Percentiles rank a stretch among this genome's conserved stretches.
Evolutionary conservation across 2,329 filamentous ascomycete species (phyloP).

Genomic region (Sporothrix euskadiensis): DNA sequence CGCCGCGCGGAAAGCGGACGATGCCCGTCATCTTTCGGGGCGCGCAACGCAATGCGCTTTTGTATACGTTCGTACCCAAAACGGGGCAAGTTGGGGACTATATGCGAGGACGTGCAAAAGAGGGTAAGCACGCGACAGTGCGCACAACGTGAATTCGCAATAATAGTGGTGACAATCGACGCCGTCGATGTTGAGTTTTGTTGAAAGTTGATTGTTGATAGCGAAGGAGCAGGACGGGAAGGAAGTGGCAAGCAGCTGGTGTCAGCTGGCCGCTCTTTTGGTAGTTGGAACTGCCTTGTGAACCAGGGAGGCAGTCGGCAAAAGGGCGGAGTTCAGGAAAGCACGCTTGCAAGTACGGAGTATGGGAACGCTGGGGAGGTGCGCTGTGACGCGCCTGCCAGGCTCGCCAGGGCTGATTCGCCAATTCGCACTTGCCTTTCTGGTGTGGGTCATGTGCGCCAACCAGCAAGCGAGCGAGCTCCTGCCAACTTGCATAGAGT

Average conservation of each 20-base stretch:
- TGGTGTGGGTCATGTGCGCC: constrained; percentile 1
- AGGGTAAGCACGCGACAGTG: neutral
- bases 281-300: neutral
- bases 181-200: neutral
- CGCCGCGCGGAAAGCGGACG: constrained; percentile 42
- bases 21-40: constrained; percentile 41
- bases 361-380: too few relatives aligned
- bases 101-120: neutral
- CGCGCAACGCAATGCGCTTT: neutral
- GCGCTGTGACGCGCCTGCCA: constrained; percentile 5
- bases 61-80: too few relatives aligned
- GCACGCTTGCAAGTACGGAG: neutral
- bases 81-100: neutral
- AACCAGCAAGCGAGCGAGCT: neutral
- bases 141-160: neutral
- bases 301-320: constrained; percentile 4
- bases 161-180: neutral
- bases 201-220: neutral
- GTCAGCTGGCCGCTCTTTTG: constrained; percentile 30
- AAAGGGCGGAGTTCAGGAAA: constrained; percentile 16
- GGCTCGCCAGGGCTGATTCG: constrained; percentile 24
- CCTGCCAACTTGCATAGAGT: neutral
- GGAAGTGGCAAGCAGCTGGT: constrained; percentile 31
- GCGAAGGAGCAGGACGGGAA: neutral
- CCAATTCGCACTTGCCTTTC: constrained; percentile 28